phyloP scores from a whole-genome alignment of 2,329 filamentous ascomycete genomes.

The Diaporthe capsici region DNA sequence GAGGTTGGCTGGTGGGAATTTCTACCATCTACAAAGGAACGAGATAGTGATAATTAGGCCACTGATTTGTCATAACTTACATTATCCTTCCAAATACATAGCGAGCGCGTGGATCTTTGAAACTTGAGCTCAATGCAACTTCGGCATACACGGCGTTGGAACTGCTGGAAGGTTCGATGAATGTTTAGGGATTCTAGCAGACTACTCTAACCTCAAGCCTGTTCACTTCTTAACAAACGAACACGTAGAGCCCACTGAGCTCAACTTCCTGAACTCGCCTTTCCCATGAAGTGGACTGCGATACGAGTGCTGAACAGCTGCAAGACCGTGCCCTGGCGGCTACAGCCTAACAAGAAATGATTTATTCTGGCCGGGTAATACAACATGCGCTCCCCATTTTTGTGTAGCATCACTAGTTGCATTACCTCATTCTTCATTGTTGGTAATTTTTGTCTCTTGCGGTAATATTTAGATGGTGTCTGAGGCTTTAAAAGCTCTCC shows the following conservation, averaged over 20 bases:
- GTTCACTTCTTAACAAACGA: neutral
- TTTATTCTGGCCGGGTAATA: neutral
- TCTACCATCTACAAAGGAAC: neutral
- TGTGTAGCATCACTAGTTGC: too few species aligned
- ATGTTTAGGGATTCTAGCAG: neutral
- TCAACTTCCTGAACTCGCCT: neutral
- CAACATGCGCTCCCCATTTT: neutral
- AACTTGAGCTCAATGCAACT: neutral
- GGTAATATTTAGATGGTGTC: too few species aligned
- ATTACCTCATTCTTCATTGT: neutral
- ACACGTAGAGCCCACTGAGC: neutral
- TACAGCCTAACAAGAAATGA: neutral
- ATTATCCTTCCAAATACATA: neutral
- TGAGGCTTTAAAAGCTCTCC: neutral
- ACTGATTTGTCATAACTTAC: neutral
- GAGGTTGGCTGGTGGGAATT: too few species aligned
- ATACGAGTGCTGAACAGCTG: neutral
- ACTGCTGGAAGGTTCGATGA: neutral
- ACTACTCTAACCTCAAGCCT: neutral
- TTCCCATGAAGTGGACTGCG: neutral
- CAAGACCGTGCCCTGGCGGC: neutral
- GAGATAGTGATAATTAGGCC: neutral
- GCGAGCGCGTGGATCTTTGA: neutral
- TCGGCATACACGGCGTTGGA: neutral
- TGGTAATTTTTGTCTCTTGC: neutral